phyloP scores from a whole-genome alignment of 108 stramenopile genomes.

The Skeletonema tropicum region DNA sequence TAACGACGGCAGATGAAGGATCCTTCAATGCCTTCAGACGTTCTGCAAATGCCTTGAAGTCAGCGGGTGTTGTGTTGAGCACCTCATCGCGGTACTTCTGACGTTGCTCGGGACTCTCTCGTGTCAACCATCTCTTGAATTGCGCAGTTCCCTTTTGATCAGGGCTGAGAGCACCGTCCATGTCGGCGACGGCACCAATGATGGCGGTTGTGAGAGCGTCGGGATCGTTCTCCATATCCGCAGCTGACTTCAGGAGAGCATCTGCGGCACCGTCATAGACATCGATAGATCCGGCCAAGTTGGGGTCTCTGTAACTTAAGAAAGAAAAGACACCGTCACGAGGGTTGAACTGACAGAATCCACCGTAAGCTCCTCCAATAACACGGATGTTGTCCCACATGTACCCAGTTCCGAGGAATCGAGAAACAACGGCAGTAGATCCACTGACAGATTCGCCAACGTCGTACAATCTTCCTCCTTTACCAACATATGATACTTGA shows the following conservation, averaged over 20 bases:
- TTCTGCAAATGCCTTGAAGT: slow-evolving; percentile 90
- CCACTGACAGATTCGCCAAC: slow-evolving; percentile 86
- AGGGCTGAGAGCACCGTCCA: slow-evolving; percentile 91
- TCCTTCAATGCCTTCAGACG: slow-evolving; percentile 83
- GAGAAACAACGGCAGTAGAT: slow-evolving; percentile 72
- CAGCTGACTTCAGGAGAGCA: slow-evolving; percentile 73
- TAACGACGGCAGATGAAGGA: slow-evolving; percentile 86
- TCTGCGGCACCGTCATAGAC: slow-evolving; percentile 93
- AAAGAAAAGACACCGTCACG: slow-evolving; percentile 81
- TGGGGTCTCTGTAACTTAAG: slow-evolving; percentile 96
- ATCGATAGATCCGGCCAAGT: slow-evolving; percentile 91
- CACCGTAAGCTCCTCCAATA: slow-evolving; percentile 95
- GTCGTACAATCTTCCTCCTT: slow-evolving; percentile 86
- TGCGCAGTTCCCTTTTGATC: slow-evolving; percentile 85
- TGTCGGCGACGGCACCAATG: slow-evolving; percentile 93
- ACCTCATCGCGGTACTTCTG: slow-evolving; percentile 90
- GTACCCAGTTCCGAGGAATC: slow-evolving; percentile 89
- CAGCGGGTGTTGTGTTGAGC: slow-evolving; percentile 82
- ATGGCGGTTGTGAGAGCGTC: slow-evolving; percentile 84
- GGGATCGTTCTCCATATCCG: slow-evolving; percentile 78
- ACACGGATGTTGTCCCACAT: slow-evolving; percentile 96
- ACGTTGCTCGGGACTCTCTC: slow-evolving; percentile 82
- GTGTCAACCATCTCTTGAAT: slow-evolving; percentile 83
- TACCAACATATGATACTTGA: slow-evolving; percentile 94
- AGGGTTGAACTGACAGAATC: slow-evolving; percentile 91